phyloP scores from a whole-genome alignment of 176 grass and related monocot species.

The Raddia guianensis region DNA sequence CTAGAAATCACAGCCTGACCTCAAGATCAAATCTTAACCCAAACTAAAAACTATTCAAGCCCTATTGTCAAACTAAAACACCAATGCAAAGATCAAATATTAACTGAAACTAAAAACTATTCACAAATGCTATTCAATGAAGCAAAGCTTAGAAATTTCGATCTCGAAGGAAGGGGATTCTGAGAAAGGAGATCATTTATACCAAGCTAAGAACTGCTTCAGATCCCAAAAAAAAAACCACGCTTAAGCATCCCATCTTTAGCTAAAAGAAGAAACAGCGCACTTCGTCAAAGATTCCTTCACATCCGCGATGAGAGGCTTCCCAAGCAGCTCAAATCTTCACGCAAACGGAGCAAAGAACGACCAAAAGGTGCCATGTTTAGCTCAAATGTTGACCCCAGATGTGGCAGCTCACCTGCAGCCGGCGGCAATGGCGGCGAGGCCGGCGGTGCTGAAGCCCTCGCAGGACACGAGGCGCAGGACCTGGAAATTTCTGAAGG shows the following conservation, averaged over 20 bases:
- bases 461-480: constrained; percentile 73
- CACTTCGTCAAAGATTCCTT: constrained; percentile 19
- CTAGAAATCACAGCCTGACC: neutral
- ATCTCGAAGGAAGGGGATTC: neutral
- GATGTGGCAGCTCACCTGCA: constrained; percentile 55
- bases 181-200: neutral
- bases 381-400: constrained; percentile 32
- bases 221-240: neutral
- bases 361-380: neutral
- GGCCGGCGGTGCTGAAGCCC: constrained; percentile 65
- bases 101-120: neutral
- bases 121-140: neutral
- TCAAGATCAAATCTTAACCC: constrained; percentile 31
- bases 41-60: neutral
- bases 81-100: constrained; percentile 37
- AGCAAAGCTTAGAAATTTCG: neutral
- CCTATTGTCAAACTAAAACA: neutral
- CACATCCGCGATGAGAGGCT: neutral
- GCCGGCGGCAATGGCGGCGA: constrained; percentile 63
- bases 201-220: neutral
- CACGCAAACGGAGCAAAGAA: constrained; percentile 6
- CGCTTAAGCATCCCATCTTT: neutral
- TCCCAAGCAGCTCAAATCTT: constrained; percentile 22
- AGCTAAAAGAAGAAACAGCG: constrained; percentile 19
- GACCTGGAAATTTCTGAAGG: constrained; percentile 70